These are phyloP conservation scores for Colletotrichum destructivum DNA, from an alignment of 2,329 filamentous ascomycete genomes.

Conservation along the genomic window DNA sequence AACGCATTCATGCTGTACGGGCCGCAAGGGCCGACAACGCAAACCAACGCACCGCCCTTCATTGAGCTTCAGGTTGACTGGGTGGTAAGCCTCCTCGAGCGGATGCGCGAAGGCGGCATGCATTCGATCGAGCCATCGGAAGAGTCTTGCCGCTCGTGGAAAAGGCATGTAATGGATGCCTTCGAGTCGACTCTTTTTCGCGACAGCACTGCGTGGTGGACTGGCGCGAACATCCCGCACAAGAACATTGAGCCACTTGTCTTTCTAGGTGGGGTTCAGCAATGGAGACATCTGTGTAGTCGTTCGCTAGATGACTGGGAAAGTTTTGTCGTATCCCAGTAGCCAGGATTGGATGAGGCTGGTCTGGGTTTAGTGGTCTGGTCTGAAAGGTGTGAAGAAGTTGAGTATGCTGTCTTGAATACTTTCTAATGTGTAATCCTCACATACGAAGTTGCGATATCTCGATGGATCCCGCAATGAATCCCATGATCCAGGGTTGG, in stretches of 20 bases:
- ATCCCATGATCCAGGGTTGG: neutral
- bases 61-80: slow-evolving; percentile 45
- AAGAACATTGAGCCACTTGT: slow-evolving; percentile 40
- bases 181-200: slow-evolving; percentile 27
- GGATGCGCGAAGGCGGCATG: slow-evolving; percentile 30
- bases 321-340: neutral
- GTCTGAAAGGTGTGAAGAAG: neutral
- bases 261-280: slow-evolving; percentile 31
- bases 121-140: slow-evolving; percentile 21
- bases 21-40: slow-evolving; percentile 44
- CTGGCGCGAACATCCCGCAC: slow-evolving; percentile 37
- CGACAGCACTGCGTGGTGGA: slow-evolving; percentile 32
- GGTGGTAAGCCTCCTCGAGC: slow-evolving; percentile 39
- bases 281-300: slow-evolving; percentile 21
- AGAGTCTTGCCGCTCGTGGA: slow-evolving; percentile 19
- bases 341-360: neutral
- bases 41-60: slow-evolving; percentile 44
- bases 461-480: neutral
- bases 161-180: neutral
- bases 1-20: slow-evolving; percentile 46
- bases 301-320: neutral
- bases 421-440: neutral
- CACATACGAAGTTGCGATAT: neutral
- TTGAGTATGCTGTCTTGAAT: neutral
- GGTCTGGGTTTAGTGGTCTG: neutral